Evolutionary conservation across 2,329 filamentous ascomycete species (phyloP).

Genomic region (Arthrobotrys sinensis): DNA sequence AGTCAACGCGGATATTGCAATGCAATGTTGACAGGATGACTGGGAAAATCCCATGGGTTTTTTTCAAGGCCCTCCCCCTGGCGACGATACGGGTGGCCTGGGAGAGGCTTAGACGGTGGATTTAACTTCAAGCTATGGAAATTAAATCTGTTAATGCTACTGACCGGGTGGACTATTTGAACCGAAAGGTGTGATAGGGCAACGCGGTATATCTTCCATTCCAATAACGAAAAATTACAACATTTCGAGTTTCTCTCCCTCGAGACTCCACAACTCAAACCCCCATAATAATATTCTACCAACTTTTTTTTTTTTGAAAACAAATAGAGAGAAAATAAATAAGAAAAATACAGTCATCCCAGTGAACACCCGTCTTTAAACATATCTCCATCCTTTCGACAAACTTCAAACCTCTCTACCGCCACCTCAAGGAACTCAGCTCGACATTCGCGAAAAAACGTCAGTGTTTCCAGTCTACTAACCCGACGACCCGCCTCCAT

Average conservation of each 20-base stretch:
- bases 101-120: neutral
- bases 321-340: neutral
- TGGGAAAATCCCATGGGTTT: neutral
- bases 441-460: neutral
- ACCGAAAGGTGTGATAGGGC: too few species aligned
- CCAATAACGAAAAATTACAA: neutral
- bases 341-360: constrained; percentile 13
- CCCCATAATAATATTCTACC: neutral
- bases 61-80: neutral
- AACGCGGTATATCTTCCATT: too few species aligned
- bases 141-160: too few species aligned
- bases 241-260: neutral
- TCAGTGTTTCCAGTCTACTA: neutral
- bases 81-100: neutral
- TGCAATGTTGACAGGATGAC: too few species aligned
- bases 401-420: too few species aligned
- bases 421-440: too few species aligned
- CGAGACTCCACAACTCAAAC: neutral
- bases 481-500: neutral
- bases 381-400: neutral
- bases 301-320: too few species aligned
- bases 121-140: too few species aligned
- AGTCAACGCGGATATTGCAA: constrained; percentile 13
- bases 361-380: neutral
- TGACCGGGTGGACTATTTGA: too few species aligned